These are phyloP conservation scores for Neurospora sp. DNA, from an alignment of 495 filamentous ascomycete species.

Conservation along the genomic window DNA sequence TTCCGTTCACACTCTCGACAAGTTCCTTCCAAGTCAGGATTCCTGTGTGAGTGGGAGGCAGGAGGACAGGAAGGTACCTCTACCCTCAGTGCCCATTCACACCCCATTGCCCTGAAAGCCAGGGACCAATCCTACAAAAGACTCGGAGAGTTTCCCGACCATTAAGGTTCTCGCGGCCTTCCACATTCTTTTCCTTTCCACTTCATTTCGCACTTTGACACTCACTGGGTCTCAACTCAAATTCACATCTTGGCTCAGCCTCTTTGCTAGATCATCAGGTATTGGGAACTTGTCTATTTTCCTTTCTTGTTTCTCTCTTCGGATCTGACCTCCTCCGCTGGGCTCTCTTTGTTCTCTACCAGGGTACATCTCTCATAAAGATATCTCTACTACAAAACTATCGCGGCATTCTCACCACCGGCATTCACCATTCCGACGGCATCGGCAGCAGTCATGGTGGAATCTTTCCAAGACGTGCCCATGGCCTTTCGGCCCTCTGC, in stretches of 20 bases:
- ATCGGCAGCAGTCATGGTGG: not conserved
- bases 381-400: not conserved
- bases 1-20: not conserved
- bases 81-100: not conserved
- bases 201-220: not conserved
- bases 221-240: not conserved
- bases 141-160: not conserved
- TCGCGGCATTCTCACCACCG: not conserved
- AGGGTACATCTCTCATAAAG: not conserved
- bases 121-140: not conserved
- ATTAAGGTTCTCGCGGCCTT: not conserved
- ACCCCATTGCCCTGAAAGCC: not conserved
- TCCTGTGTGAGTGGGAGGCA: not conserved
- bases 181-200: not conserved
- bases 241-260: not conserved
- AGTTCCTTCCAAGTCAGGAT: not conserved
- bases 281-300: not conserved
- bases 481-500: not conserved
- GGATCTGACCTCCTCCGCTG: not conserved
- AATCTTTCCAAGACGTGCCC: not conserved
- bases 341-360: not conserved
- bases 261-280: not conserved
- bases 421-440: not conserved
- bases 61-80: not conserved
- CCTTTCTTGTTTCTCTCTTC: not conserved